A percentile compares a stretch with the other conserved stretches of the same genome.
Evolutionary conservation across 31 red algal species (phyloP).

Genomic region (Porphyra umbilicalis): DNA sequence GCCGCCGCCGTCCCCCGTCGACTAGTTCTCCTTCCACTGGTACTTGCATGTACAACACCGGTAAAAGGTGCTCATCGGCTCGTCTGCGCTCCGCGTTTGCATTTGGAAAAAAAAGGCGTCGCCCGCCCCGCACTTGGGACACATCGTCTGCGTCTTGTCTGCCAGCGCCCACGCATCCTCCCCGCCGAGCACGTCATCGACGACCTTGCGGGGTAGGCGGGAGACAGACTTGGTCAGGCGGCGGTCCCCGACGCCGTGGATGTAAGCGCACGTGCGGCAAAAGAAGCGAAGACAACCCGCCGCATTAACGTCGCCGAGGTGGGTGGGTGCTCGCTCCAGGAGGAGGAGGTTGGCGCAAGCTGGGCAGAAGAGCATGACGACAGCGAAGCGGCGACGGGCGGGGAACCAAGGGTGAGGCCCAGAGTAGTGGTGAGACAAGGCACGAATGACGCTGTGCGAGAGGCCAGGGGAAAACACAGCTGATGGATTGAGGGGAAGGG

Average conservation of each 20-base stretch:
- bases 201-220: conserved; percentile 40
- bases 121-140: conserved; percentile 58
- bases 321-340: background rate
- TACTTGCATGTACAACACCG: conserved; percentile 59
- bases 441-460: too few relatives aligned
- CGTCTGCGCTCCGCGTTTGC: conserved; percentile 95
- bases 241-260: conserved; percentile 37
- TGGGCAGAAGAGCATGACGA: background rate
- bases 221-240: conserved; percentile 28
- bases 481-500: too few relatives aligned
- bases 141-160: conserved; percentile 36
- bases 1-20: background rate
- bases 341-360: background rate
- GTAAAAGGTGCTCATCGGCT: conserved; percentile 93
- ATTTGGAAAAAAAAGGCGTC: conserved; percentile 90
- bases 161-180: conserved; percentile 50
- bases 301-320: background rate
- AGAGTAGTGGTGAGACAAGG: too few relatives aligned
- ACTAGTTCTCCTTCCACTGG: conserved; percentile 94
- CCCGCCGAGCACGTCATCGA: conserved; percentile 67
- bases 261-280: conserved; percentile 61
- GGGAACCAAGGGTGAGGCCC: too few relatives aligned
- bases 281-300: background rate
- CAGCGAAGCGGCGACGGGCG: too few relatives aligned
- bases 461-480: too few relatives aligned